These are phyloP conservation scores for Aspergillus fijiensis DNA, from an alignment of 2,329 filamentous ascomycete species.

Conservation along the genomic window DNA sequence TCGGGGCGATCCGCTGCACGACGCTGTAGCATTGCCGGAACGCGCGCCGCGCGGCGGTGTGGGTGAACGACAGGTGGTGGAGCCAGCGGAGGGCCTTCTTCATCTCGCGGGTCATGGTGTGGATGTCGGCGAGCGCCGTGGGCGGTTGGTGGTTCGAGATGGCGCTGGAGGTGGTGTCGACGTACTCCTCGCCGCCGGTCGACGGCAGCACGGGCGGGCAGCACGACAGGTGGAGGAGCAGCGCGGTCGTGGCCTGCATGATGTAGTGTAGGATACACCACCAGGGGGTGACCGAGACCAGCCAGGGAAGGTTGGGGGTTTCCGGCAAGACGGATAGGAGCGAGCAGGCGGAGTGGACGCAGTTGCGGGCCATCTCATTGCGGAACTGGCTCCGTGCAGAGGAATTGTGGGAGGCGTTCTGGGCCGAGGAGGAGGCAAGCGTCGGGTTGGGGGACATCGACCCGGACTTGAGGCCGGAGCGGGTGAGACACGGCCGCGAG, in stretches of 20 bases:
- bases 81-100: conserved; percentile 44
- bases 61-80: conserved; percentile 31
- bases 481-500: conserved; percentile 44
- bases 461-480: conserved; percentile 23
- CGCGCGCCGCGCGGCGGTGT: conserved; percentile 34
- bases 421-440: background rate
- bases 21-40: conserved; percentile 37
- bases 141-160: conserved; percentile 9
- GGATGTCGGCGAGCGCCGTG: conserved; percentile 18
- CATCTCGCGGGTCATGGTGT: conserved; percentile 27
- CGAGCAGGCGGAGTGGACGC: conserved; percentile 40
- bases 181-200: background rate
- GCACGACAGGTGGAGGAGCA: conserved; percentile 40
- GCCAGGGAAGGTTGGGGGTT: conserved; percentile 32
- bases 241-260: conserved; percentile 44
- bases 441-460: background rate
- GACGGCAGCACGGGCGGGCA: conserved; percentile 6
- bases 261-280: conserved; percentile 46
- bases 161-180: conserved; percentile 10
- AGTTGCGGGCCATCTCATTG: conserved; percentile 31
- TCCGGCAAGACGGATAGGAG: conserved; percentile 41
- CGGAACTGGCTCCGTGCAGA: conserved; percentile 13
- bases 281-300: conserved; percentile 41
- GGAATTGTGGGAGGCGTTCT: background rate
- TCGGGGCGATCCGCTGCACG: conserved; percentile 31